These are phyloP conservation scores for Detonula confervacea DNA, from an alignment of 352 stramenopile species.

Conservation along the genomic window DNA sequence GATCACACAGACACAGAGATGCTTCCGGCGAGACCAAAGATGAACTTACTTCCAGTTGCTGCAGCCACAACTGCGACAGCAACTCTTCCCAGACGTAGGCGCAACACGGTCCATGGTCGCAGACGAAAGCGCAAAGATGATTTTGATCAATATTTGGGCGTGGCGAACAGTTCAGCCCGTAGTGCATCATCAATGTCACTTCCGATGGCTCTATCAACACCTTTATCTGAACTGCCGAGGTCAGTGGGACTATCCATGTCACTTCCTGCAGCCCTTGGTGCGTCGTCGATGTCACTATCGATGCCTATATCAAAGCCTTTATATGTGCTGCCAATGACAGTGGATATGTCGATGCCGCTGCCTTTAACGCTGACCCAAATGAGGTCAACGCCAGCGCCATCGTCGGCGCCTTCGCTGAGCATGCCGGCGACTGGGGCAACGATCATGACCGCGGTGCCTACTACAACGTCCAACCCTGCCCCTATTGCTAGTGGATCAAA, in stretches of 20 bases:
- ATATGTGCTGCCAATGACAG: background rate
- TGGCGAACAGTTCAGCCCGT: background rate
- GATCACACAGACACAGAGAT: no score
- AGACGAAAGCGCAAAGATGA: background rate
- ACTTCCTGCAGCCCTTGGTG: background rate
- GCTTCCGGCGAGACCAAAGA: no score
- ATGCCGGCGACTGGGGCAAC: background rate
- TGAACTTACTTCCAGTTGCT: background rate
- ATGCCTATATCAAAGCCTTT: background rate
- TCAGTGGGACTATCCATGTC: background rate
- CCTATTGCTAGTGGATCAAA: no score
- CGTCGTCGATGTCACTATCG: background rate
- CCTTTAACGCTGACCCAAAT: background rate
- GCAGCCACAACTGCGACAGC: background rate
- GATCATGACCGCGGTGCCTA: background rate
- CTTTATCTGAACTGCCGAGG: background rate
- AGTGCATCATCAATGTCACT: background rate
- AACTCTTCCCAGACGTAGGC: background rate
- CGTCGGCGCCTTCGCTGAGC: background rate
- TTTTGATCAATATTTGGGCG: background rate
- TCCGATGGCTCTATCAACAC: background rate
- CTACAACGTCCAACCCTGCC: no score
- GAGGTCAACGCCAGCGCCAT: background rate
- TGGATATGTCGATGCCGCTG: background rate
- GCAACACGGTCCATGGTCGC: background rate